Base-by-base conservation (phyloP, 306 rosid species). In the Acacia melanoxylon region DNA sequence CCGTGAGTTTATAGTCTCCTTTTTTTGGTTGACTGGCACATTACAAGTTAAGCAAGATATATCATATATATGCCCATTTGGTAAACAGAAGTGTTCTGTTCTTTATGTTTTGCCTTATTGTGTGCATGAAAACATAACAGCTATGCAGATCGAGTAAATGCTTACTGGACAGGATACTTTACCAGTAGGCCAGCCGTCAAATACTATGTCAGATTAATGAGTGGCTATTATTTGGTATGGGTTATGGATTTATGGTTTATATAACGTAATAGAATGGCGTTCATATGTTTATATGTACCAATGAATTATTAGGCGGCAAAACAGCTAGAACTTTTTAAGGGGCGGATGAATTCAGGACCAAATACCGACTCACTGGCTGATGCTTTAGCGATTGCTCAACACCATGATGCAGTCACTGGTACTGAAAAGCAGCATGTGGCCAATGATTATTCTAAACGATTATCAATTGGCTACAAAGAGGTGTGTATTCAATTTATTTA, bases 131-230 rank as follows among this genome's bases (percentile, higher is more conserved):
- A 72, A 82, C 27, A 72, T 82, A 81, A 74, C 92, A 94, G 98
- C 54, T 94, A 94, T 68, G 94, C 98, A 42, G 97, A 94, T 78
- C 61, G 29, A 33, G 84, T 80, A 76, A 91, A 92, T 83, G 89
- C 85, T 69, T 94, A 87, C 80, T 94, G 98, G 98, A 92, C 98
- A 61, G 98, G 98, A 77, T 94, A 92, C 88, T 92, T 92, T 74
- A 90, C 94, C 52, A 94, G 97, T 83, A 91, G 98, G 77, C 94
- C 98, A 15, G 89, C 97, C 52, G 15, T 91, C 56, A 94, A 94
- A 83, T 92, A 92, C 69, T 94, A 90, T 66, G 94, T 91, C 77
- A 89, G 98, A 87, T 52, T 83, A 74, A 76, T 89, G 90, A 87
- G 98, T 75, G 89, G 94, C 72, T 94, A 94, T 82, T 90, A 92